Evolutionary conservation across 2,329 filamentous ascomycete genomes (phyloP), one percentile per base, ranked within the genome.

Genomic region (Calonectria henricotiae): DNA sequence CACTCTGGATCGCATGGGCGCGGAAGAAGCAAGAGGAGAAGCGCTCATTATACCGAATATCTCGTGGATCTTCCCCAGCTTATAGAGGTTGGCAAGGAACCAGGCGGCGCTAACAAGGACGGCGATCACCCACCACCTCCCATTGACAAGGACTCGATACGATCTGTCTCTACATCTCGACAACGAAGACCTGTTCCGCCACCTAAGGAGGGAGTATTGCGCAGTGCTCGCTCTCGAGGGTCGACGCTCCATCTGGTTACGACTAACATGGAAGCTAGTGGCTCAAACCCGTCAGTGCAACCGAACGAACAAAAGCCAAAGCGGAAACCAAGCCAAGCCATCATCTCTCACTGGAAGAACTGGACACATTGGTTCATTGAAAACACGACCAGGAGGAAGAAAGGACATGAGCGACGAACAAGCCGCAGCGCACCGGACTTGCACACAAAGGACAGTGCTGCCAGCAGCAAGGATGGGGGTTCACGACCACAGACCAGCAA

Each of bases 171-270:
- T 77, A 94, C 94, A 13, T 95, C 94, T 35, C 87, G 92, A 70
- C 91, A 93, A 71, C 91, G 94, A 58, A 92, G 89, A 43, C 90
- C 95, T 6, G 86, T 94, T 46, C 94, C 93, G 11, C 96, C 96
- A 47, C 95, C 96, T 2, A 98, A 98, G 80, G 95, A 98, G 80
- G 89, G 90, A 15, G 83, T 90, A 12, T 81, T 92, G 67, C 86
- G 90, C 74, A 91, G 90, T 72, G 90, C 93, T 69, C 88, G 92
- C 75, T 93, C 93, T 74, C 88, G 94, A 70, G 93, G 94, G 49
- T 98, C 95, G 75, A 96, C 94, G 73, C 88, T 98, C 37, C 94
- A 98, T 79, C 89, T 97, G 5, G 94, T 97, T 44, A 93, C 93
- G 11, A 91, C 86, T 7, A 88, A 89, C 20, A 85, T 89, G 17